Evolutionary conservation across 768 basidiomycete species (phyloP), one percentile per base, ranked within the genome.

Genomic region (Saitozyma sp.): DNA sequence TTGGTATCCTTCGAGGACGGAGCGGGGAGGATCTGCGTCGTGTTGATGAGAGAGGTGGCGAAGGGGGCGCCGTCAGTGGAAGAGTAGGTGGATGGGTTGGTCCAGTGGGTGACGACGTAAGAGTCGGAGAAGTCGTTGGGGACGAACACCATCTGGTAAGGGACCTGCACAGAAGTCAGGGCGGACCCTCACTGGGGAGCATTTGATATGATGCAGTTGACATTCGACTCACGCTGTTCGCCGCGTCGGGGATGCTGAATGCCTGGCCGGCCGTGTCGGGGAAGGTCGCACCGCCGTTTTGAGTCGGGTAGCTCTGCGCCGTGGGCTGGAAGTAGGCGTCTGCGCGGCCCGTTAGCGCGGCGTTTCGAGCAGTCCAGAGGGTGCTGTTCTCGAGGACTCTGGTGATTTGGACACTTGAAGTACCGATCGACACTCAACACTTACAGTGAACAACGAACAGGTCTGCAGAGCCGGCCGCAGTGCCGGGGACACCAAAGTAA

Each of bases 371-470:
- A 54, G 3, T 2, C 16, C n/a, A 43, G 51, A 7, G 3, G 17
- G 2, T 52, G 38, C 46, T 14, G 2, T 6, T 17, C 6, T 13
- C 16, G 2, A 29, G 2, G 29, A 29, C 29, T 29, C 29, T 29
- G 29, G 29, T 29, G 29, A 5, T 29, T 5, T 29, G 29, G 29
- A 29, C 29, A 29, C 5, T 29, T 29, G 29, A 29, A 5, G 29
- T 29, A 29, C 29, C 29, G 29, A 29, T 29, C 5, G 5, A 2
- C 29, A 29, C 29, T 29, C 29, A 5, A 42, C 14, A 82, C 88
- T 68, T 70, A 89, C 90, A 94, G 78, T 94, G 92, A 63, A 94
- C 89, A 37, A 93, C 90, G 67, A 90, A 94, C 61, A 93, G 88
- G 57, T 86, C 82, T 2, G 86, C 88, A 46, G 83, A 85, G 10